phyloP scores from a whole-genome alignment of 2,329 filamentous ascomycete genomes.

The Dactylellina leptospora region DNA sequence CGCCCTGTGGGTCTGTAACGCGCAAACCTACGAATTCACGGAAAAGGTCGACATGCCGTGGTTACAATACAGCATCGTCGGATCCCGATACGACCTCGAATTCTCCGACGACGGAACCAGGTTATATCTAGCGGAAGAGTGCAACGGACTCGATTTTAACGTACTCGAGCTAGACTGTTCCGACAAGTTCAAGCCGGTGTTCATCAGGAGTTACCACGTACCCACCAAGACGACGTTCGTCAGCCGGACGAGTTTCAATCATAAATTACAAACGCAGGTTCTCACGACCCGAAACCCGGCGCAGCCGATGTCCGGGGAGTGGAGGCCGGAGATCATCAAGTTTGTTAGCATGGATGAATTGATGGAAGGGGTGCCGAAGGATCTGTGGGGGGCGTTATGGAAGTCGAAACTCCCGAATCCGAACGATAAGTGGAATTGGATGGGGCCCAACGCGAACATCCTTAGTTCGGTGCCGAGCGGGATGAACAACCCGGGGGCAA shows the following conservation, averaged over 20 bases:
- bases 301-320: conserved; percentile 38
- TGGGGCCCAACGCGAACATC: conserved; percentile 3
- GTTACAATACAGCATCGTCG: conserved; percentile 28
- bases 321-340: conserved; percentile 40
- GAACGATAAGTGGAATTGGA: conserved; percentile 43
- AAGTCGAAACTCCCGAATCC: conserved; percentile 25
- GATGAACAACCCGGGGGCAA: not conserved
- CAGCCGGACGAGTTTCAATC: conserved; percentile 44
- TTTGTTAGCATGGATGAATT: conserved; percentile 44
- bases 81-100: conserved; percentile 25
- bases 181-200: conserved; percentile 32
- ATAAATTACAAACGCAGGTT: conserved; percentile 29
- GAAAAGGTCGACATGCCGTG: conserved; percentile 41
- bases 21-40: conserved; percentile 20
- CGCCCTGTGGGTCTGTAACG: conserved; percentile 25
- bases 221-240: conserved; percentile 35
- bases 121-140: conserved; percentile 40
- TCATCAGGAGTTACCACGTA: conserved; percentile 41
- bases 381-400: conserved; percentile 38
- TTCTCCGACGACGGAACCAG: conserved; percentile 41
- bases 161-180: conserved; percentile 33
- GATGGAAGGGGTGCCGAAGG: conserved; percentile 35
- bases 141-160: conserved; percentile 44
- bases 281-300: conserved; percentile 24
- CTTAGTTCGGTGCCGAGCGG: conserved; percentile 3